These are phyloP conservation scores for Candida corydali DNA, from an alignment of 805 yeast species.

Conservation along the genomic window DNA sequence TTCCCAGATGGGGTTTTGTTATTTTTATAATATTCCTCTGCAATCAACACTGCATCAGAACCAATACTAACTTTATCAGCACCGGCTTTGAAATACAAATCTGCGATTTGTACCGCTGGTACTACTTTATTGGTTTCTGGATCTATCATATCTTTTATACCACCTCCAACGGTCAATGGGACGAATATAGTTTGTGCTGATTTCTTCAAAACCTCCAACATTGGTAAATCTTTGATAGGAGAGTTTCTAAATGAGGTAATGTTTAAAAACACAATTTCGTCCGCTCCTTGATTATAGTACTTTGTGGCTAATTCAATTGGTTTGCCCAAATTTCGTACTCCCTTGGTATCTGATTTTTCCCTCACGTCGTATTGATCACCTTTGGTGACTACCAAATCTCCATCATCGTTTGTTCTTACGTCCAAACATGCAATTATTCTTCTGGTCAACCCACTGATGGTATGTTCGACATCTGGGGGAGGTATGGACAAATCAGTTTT, in stretches of 20 bases:
- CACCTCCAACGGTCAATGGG: slow-evolving; percentile 98
- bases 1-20: slow-evolving; percentile 62
- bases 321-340: slow-evolving; percentile 89
- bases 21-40: slow-evolving; percentile 68
- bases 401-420: slow-evolving; percentile 91
- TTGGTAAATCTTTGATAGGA: slow-evolving; percentile 89
- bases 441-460: slow-evolving; percentile 69
- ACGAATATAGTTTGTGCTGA: slow-evolving; percentile 93
- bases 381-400: slow-evolving; percentile 95
- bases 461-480: slow-evolving; percentile 21
- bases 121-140: slow-evolving; percentile 69
- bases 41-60: slow-evolving; percentile 92
- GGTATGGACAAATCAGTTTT: slow-evolving; percentile 17
- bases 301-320: slow-evolving; percentile 92
- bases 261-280: slow-evolving; percentile 90
- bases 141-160: slow-evolving; percentile 85
- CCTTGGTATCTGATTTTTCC: slow-evolving; percentile 35
- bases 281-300: slow-evolving; percentile 93
- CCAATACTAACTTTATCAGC: slow-evolving; percentile 98
- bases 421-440: slow-evolving; percentile 95
- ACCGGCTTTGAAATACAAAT: slow-evolving; percentile 89
- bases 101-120: slow-evolving; percentile 88
- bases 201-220: slow-evolving; percentile 79
- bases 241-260: slow-evolving; percentile 95
- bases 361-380: slow-evolving; percentile 99